Conservation (phyloP, 345 rosid species). For the Schrenkiella parvula region DNA sequence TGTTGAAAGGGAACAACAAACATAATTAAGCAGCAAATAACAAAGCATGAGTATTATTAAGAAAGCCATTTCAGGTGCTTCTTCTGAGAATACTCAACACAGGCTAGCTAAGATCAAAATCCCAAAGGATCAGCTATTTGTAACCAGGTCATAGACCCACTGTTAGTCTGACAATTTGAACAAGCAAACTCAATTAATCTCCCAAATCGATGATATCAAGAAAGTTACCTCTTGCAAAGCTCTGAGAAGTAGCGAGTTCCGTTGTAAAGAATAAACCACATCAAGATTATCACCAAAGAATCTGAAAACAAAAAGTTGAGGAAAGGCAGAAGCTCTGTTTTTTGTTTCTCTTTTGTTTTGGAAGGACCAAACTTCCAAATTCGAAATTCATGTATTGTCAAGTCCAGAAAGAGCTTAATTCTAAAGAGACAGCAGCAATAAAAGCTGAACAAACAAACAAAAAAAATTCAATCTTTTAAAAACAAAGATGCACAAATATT, state of each 20-base stretch:
- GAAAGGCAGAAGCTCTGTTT: slow-evolving; percentile 19
- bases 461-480: background rate
- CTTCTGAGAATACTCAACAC: background rate
- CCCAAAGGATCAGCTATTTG: background rate
- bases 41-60: background rate
- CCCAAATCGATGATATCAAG: background rate
- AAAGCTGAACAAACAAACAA: background rate
- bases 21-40: background rate
- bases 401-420: background rate
- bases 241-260: slow-evolving; percentile 51
- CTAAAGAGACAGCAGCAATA: background rate
- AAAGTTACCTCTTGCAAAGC: slow-evolving; percentile 52
- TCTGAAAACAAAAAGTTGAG: slow-evolving; percentile 46
- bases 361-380: background rate
- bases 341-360: too few relatives aligned
- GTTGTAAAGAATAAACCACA: slow-evolving; percentile 74
- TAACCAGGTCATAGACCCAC: background rate
- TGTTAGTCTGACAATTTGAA: background rate
- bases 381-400: background rate
- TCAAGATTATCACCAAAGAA: slow-evolving; percentile 64
- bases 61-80: background rate
- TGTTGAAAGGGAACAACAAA: background rate
- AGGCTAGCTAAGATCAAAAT: background rate
- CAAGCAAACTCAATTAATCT: background rate
- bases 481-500: background rate